Percentiles rank a stretch among this genome's conserved stretches.
These are phyloP conservation scores for Cryptococcus hybrid DNA, from an alignment of 1,284 basidiomycete genomes.

Conservation along the genomic window DNA sequence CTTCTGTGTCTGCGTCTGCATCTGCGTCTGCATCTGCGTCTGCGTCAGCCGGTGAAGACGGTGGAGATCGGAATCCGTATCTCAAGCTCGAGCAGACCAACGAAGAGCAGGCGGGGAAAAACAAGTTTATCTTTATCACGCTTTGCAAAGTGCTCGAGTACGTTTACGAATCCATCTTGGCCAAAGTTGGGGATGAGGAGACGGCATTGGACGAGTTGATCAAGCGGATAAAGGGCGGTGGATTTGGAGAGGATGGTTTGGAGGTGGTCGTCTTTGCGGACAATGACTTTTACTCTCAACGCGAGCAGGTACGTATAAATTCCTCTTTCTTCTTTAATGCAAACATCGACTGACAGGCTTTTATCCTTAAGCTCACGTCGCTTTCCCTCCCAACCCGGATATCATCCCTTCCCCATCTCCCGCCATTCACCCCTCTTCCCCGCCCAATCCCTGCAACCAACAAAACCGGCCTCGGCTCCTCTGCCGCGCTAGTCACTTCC, in stretches of 20 bases:
- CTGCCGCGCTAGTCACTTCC: slow-evolving; percentile 94
- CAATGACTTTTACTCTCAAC: slow-evolving; percentile 98
- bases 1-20: too few relatives aligned
- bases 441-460: slow-evolving; percentile 75
- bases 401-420: slow-evolving; percentile 60
- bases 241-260: slow-evolving; percentile 44
- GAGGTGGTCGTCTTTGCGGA: slow-evolving; percentile 83
- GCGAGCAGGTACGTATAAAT: slow-evolving; percentile 62
- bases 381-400: slow-evolving; percentile 57
- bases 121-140: slow-evolving; percentile 91
- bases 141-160: slow-evolving; percentile 72
- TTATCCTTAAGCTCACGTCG: slow-evolving; percentile 58
- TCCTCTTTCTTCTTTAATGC: background rate
- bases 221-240: slow-evolving; percentile 7
- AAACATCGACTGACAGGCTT: background rate
- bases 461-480: slow-evolving; percentile 97
- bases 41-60: too few relatives aligned
- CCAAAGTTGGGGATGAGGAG: slow-evolving; percentile 45
- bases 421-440: slow-evolving; percentile 72
- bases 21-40: too few relatives aligned
- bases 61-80: too few relatives aligned
- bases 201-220: slow-evolving; percentile 43
- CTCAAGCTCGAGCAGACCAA: slow-evolving; percentile 18
- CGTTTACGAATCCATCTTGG: slow-evolving; percentile 59
- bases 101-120: slow-evolving; percentile 51